Base-by-base conservation (phyloP, 2,329 filamentous ascomycete genomes). In the Venturiaceae sp. region DNA sequence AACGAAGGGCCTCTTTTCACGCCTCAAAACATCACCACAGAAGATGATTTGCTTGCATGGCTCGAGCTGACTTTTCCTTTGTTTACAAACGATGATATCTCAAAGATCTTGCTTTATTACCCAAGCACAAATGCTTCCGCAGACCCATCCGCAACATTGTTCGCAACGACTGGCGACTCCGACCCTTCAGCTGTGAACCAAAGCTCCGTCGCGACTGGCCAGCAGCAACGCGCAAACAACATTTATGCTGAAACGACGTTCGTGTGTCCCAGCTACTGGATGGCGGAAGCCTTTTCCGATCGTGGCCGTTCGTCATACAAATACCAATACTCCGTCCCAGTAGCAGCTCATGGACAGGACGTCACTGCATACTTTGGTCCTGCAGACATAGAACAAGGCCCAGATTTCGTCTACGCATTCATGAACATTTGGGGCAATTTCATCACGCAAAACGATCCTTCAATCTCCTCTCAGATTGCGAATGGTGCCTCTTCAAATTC, bases 201-300 rank as follows among this genome's bases (percentile, higher is more conserved):
- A 28, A 36, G 32, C 34, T 36, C 53, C 2, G 1, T 41, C 7
- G 53, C 8, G 14, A 37, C 53, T 28, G 53, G 53, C 33, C 53
- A 55, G 26, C 53, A 55, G 30, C 53, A 55, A n/a, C 53, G 53
- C 33, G 53, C 53, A 30, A 28, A 55, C 34, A 55, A 55, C 13
- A 46, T 46, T 13, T 46, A 46, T 14, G 41, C 41, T 28, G 41
- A 46, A 23, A 53, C 50, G 13, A 53, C 50, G 9, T 53, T 53
- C 19, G 33, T 53, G 3, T 36, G 30, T 19, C 50, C 50, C 30
- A 33, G 50, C 50, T 36, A 36, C 19, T 53, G 50, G 50, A 36
- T 53, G 32, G 41, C 41, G 16, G 41, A 46, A 23, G 41, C 23
- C n/a, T 55, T 39, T 33, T 36, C 53, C 33, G 53, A 34, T 7